Evolutionary conservation across 2,329 filamentous ascomycete genomes (phyloP), one percentile per base, ranked within the genome.

Genomic region (Byssothecium circinans): DNA sequence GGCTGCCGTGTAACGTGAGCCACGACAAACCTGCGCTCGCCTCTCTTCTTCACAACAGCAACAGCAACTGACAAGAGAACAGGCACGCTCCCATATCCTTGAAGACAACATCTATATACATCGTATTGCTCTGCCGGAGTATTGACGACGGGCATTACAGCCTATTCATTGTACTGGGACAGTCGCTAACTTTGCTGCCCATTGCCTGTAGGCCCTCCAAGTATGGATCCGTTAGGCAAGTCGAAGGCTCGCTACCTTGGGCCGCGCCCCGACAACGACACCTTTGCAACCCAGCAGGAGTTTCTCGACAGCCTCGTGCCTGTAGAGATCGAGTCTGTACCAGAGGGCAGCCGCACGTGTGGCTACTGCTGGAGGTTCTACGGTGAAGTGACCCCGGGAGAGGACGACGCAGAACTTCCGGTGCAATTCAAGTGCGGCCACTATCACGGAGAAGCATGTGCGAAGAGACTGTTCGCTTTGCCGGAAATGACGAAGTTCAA

Each of bases 311-410:
- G 53, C 27, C 40, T 60, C 4, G 6, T 20, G 3, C 37, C 56
- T 0, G 40, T 55, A 4, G 15, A 48, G 6, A 29, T 57, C 6
- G 46, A 51, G 5, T 20, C 43, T 1, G 35, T 60, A 1, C 49
- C 47, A 8, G 46, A 39, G 8, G 33, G 46, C 22, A 43, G 42
- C 17, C 56, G 47, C 12, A 51, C 38, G 20, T 58, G 58, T 25
- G 32, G 49, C 2, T 50, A 56, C 27, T 61, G 58, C 43, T 58
- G 56, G 58, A 61, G 54, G 48, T 18, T 11, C 1, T 58, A 52
- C n/a, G 58, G 54, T 17, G 56, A 58, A 34, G 37, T 44, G 4
- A 53, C 54, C 39, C 50, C 50, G 8, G 56, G 46, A 1, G 34
- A 45, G 12, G 49, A 60, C 45, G 56, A 60, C 34, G 52, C 55